These are phyloP conservation scores for Candida ipomoeae DNA, from an alignment of 805 yeast species.

Conservation along the genomic window DNA sequence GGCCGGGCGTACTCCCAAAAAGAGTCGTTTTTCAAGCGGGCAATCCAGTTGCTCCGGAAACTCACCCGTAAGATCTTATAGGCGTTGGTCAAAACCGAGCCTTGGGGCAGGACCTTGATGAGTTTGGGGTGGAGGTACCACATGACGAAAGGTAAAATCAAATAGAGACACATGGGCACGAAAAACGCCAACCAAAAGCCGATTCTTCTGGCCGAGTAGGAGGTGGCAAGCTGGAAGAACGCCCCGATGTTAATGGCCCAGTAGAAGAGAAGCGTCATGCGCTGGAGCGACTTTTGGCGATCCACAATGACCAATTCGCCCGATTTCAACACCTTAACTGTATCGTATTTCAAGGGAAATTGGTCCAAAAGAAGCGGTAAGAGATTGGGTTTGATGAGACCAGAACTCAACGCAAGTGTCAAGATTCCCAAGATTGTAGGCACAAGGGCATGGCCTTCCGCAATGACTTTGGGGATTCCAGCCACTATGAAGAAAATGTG, in stretches of 20 bases:
- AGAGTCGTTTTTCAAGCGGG: constrained; percentile 34
- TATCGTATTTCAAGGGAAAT: constrained; percentile 53
- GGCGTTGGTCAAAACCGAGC: constrained; percentile 45
- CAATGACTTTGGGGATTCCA: constrained; percentile 39
- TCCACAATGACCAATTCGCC: constrained; percentile 66
- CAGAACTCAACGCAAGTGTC: constrained; percentile 37
- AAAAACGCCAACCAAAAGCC: constrained; percentile 56
- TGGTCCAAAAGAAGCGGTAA: constrained; percentile 47
- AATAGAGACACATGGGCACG: constrained; percentile 30
- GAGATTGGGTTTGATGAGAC: constrained; percentile 52
- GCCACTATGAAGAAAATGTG: constrained; percentile 49
- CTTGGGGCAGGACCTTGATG: constrained; percentile 33
- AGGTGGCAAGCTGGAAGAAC: constrained; percentile 49
- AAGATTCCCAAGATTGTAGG: constrained; percentile 11
- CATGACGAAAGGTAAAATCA: constrained; percentile 30
- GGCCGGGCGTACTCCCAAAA: constrained; percentile 53
- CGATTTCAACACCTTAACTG: constrained; percentile 49
- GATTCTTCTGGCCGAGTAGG: constrained; percentile 47
- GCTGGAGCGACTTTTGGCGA: constrained; percentile 40
- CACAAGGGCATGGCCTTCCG: constrained; percentile 24
- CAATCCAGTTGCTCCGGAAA: constrained; percentile 40
- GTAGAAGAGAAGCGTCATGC: constrained; percentile 40
- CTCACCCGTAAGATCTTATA: constrained; percentile 39
- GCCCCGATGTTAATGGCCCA: constrained; percentile 56
- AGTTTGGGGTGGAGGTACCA: constrained; percentile 23